Evolutionary conservation across 1,284 basidiomycete genomes (phyloP).

Genomic region (Moesziomyces antarcticus): DNA sequence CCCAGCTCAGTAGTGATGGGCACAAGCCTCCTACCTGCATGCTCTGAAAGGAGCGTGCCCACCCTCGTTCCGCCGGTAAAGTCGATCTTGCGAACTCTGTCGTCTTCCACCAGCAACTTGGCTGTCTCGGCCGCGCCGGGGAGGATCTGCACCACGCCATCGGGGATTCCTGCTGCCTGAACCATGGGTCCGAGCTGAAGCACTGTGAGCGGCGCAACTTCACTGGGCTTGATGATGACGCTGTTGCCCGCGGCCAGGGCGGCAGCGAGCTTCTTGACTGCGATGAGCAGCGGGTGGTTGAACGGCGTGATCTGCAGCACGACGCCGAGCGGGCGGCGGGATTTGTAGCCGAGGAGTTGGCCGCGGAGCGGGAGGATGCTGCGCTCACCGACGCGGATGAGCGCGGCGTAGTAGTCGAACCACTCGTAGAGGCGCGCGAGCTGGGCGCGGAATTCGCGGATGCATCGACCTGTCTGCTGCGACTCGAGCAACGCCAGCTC

Average conservation of each 20-base stretch:
- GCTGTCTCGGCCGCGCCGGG: slow-evolving; percentile 77
- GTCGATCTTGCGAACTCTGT: slow-evolving; percentile 80
- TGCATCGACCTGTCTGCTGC: slow-evolving; percentile 30
- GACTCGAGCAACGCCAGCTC: slow-evolving; percentile 24
- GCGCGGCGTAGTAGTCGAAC: slow-evolving; percentile 32
- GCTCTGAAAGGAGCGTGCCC: slow-evolving; percentile 76
- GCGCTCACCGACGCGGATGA: slow-evolving; percentile 14
- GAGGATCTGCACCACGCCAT: slow-evolving; percentile 78
- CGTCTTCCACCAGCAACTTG: slow-evolving; percentile 75
- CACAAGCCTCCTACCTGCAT: slow-evolving; percentile 78
- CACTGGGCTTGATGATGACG: slow-evolving; percentile 80
- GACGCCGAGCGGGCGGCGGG: slow-evolving; percentile 81
- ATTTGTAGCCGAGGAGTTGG: slow-evolving; percentile 79
- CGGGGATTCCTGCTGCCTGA: slow-evolving; percentile 77
- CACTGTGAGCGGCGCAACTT: slow-evolving; percentile 81
- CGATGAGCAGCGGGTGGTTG: slow-evolving; percentile 76
- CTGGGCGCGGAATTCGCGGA: slow-evolving; percentile 36
- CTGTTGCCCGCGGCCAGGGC: slow-evolving; percentile 82
- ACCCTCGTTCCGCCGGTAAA: slow-evolving; percentile 82
- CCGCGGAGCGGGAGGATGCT: slow-evolving; percentile 77
- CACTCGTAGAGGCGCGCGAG: slow-evolving; percentile 33
- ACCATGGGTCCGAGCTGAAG: slow-evolving; percentile 79
- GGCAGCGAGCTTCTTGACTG: slow-evolving; percentile 84
- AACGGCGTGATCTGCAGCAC: slow-evolving; percentile 78
- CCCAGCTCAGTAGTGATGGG: slow-evolving; percentile 74